Base-by-base conservation (phyloP, 1,284 basidiomycete species). In the Kwoniella shivajii region DNA sequence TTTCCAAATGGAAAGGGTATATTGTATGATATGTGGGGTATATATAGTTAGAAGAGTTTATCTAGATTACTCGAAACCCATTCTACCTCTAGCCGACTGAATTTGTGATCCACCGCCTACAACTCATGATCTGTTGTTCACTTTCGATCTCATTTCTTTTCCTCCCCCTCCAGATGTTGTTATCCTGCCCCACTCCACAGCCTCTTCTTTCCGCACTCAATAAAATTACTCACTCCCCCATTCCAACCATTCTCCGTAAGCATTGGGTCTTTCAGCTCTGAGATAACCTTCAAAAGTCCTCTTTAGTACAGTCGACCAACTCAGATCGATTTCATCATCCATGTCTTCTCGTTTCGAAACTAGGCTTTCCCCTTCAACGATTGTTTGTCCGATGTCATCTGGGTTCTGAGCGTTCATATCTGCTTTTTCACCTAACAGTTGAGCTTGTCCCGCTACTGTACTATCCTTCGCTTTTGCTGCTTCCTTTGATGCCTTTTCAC, bases 241-340 rank as follows among this genome's bases (percentile, higher is more conserved):
- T 47, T 73, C 61, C 46, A 81, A 63, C 78, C 87, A 91, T 77
- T 93, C 90, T 51, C 90, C 91, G 68, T 93, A 95, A 88, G 92
- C 89, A 75, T 92, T 94, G 14, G 92, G 90, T 61, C 83, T 79
- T 78, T 95, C 92, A 18, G 88, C 89, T 42, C 92, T 84, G 55
- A 95, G 72, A 76, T 89, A 95, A 29, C 85, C 83, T 79, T 96
- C 92, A 69, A 94, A 95, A 42, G 90, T 92, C 68, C 92, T 82
- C 80, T 96, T 96, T 60, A 95, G 75, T 31, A 94, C 90, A 6
- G 91, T 88, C 24, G 88, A 83, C 92, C 92, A 96, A 69, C 88
- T 86, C 63, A 95, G 79, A 74, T 96, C 93, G 46, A 85, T 82
- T 72, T 85, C 84, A 60, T 81, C 79, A 39, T 75, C 74, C 68